Evolutionary conservation across 257 asterid species (phyloP).

Genomic region (Ilex aquifolium): DNA sequence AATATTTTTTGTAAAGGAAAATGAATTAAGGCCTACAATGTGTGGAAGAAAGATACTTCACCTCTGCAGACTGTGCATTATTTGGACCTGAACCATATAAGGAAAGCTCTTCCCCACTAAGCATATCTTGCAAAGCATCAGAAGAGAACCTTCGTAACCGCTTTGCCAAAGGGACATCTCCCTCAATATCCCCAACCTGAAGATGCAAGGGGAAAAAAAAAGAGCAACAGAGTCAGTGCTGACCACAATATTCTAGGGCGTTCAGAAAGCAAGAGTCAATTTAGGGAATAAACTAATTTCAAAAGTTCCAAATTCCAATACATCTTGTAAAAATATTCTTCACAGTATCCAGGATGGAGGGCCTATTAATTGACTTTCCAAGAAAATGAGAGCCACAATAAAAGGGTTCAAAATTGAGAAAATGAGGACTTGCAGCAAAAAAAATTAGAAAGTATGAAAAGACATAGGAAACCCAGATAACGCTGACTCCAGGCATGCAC

Average conservation of each 20-base stretch:
- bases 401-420: not conserved
- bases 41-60: conserved; percentile 23
- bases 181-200: conserved; percentile 92
- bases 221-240: conserved; percentile 13
- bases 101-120: conserved; percentile 81
- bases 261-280: not conserved
- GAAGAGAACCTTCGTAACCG: conserved; percentile 74
- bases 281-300: not conserved
- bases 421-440: not conserved
- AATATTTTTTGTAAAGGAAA: conserved; percentile 1
- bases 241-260: not conserved
- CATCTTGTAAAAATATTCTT: too few species aligned
- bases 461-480: not conserved
- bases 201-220: conserved; percentile 5
- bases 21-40: conserved; percentile 6
- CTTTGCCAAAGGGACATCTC: conserved; percentile 68
- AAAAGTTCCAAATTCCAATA: too few species aligned
- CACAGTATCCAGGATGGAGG: not conserved
- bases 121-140: conserved; percentile 80
- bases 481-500: conserved; percentile 27
- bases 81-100: conserved; percentile 67
- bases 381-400: conserved; percentile 9
- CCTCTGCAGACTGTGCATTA: conserved; percentile 80
- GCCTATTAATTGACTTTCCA: not conserved
- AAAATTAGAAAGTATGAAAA: not conserved